Evolutionary conservation across 352 stramenopile genomes (phyloP).

Genomic region (Pythium graminicola): DNA sequence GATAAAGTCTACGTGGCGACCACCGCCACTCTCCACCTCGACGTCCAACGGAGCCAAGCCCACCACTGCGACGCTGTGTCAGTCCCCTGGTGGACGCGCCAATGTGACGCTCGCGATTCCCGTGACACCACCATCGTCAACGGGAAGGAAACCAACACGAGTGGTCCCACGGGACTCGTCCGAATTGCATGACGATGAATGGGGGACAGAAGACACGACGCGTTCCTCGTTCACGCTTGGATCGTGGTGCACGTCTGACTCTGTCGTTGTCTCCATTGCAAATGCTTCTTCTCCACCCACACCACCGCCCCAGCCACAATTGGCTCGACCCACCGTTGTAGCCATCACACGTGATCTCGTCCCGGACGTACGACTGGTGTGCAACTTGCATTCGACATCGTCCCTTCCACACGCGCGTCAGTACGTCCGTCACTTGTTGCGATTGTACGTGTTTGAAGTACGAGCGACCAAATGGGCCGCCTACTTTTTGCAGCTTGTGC

Average conservation of each 20-base stretch:
- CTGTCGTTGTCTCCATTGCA: neutral
- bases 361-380: slow-evolving; percentile 39
- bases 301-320: neutral
- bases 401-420: slow-evolving; percentile 20
- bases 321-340: neutral
- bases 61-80: slow-evolving; percentile 22
- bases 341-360: slow-evolving; percentile 28
- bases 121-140: slow-evolving; percentile 21
- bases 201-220: neutral
- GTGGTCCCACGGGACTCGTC: neutral
- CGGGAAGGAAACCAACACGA: neutral
- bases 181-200: neutral
- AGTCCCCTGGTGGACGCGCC: slow-evolving; percentile 28
- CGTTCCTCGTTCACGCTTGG: slow-evolving; percentile 22
- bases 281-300: neutral
- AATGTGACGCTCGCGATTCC: slow-evolving; percentile 41
- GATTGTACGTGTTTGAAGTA: slow-evolving; percentile 63
- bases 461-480: slow-evolving; percentile 72
- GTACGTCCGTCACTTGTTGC: slow-evolving; percentile 36
- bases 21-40: slow-evolving; percentile 20
- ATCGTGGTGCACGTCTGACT: slow-evolving; percentile 19
- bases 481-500: slow-evolving; percentile 64
- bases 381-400: slow-evolving; percentile 22
- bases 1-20: slow-evolving; percentile 21
- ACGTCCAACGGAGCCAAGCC: neutral